Percentiles rank a stretch among this genome's conserved stretches.
These are phyloP conservation scores for Mikania micrantha DNA, from an alignment of 129 eudicot species.

Conservation along the genomic window DNA sequence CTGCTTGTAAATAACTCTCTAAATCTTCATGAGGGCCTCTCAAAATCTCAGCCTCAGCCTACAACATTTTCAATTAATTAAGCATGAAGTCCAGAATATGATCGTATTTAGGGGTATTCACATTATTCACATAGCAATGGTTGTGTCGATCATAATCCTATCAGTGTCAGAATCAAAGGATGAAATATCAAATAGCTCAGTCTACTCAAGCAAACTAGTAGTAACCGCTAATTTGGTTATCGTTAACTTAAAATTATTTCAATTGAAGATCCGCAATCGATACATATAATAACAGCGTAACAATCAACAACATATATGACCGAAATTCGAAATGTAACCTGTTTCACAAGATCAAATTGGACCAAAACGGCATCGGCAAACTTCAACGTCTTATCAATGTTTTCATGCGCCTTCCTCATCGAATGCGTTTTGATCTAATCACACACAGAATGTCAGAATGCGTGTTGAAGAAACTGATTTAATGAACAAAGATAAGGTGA, in stretches of 20 bases:
- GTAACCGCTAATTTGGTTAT: not conserved
- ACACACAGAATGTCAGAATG: not conserved
- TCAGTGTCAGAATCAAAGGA: not conserved
- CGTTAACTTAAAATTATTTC: not conserved
- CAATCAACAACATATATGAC: not conserved
- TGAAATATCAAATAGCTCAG: too few relatives aligned
- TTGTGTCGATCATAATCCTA: not conserved
- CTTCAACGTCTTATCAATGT: constrained; percentile 79
- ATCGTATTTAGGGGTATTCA: not conserved
- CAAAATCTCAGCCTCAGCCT: constrained; percentile 77
- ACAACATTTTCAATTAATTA: constrained; percentile 19
- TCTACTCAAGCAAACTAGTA: too few relatives aligned
- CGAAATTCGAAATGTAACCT: constrained; percentile 33
- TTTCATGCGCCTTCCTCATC: constrained; percentile 84
- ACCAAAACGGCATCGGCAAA: constrained; percentile 54
- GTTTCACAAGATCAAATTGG: constrained; percentile 63
- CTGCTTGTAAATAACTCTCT: constrained; percentile 81
- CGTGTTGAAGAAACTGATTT: not conserved
- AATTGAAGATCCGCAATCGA: not conserved
- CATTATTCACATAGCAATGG: not conserved
- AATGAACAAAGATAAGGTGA: not conserved
- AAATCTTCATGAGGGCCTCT: constrained; percentile 93
- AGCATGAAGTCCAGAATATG: not conserved
- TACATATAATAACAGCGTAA: not conserved
- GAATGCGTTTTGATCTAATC: constrained; percentile 72